Evolutionary conservation across 164 flowering plant species (phyloP), one percentile per base, ranked within the genome.

Genomic region (Macadamia tetraphylla): DNA sequence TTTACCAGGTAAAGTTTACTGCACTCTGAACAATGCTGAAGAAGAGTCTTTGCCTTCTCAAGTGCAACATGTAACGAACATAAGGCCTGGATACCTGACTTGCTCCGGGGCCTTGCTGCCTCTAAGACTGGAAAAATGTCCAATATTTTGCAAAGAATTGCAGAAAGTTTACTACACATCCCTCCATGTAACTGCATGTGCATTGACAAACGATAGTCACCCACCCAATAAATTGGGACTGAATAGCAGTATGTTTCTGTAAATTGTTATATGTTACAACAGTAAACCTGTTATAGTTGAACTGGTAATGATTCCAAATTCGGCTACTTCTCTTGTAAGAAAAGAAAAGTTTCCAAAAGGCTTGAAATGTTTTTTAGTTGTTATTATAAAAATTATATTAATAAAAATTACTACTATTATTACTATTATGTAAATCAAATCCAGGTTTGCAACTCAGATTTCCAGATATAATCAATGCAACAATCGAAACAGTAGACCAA

Each of bases 1-100:
- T 77, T 63, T 87, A 92, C 99, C 97, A 95, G 75, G 80, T 95
- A 95, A 62, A 95, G 89, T 80, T 92, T 95, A 79, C 99, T 95
- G 70, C 89, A 85, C 58, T 89, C 88, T 0, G 97, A 85, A 71
- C 99, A 95, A 75, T 95, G 99, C 60, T 82, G 96, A 69, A 95
- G 94, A 68, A 88, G 75, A 79, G 76, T 89, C 80, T 93, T 91
- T 15, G 93, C 77, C 80, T 89, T 95, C 79, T 95, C 98, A 67
- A 95, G 86, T 10, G 98, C 94, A 52, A 95, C 78, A 76, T 92
- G 97, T 69, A 95, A 78, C 11, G 99, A 85, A 77, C 99, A 95
- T 64, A 95, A 73, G 11, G 98, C 90, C 79, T 95, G 99, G 67
- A 95, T 88, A 8, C 99, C 99, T n/a, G 99, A 86, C 75, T 80